Conservation (phyloP, 2,329 filamentous ascomycete genomes). For the Parastagonospora avenae region DNA sequence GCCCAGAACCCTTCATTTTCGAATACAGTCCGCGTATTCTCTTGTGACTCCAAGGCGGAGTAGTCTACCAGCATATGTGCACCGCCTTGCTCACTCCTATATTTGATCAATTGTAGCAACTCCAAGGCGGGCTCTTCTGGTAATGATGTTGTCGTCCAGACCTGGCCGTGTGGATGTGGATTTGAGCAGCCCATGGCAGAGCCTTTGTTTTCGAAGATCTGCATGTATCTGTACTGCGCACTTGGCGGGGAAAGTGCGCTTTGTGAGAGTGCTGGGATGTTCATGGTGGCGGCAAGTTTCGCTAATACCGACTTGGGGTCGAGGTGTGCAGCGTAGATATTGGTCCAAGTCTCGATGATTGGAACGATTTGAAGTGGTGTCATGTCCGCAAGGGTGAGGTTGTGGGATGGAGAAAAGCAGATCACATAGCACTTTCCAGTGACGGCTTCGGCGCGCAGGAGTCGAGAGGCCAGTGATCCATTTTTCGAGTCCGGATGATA, state of each 20-base stretch:
- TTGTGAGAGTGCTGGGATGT: constrained; percentile 54
- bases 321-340: constrained; percentile 83
- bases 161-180: constrained; percentile 93
- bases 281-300: constrained; percentile 52
- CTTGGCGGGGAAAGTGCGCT: constrained; percentile 59
- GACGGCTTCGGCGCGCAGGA: constrained; percentile 83
- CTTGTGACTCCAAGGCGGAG: constrained; percentile 77
- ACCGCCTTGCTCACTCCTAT: constrained; percentile 73
- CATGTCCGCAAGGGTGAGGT: constrained; percentile 92
- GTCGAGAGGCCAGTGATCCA: constrained; percentile 68
- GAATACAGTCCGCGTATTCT: constrained; percentile 84
- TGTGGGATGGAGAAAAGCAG: constrained; percentile 89
- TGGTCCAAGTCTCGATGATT: constrained; percentile 87
- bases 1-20: constrained; percentile 85
- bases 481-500: constrained; percentile 65
- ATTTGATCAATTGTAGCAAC: constrained; percentile 76
- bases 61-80: constrained; percentile 86
- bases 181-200: constrained; percentile 98
- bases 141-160: constrained; percentile 91
- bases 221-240: constrained; percentile 92
- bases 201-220: constrained; percentile 99
- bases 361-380: constrained; percentile 75
- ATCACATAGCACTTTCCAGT: constrained; percentile 97
- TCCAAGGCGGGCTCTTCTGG: constrained; percentile 89
- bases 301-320: constrained; percentile 71